Base-by-base conservation (phyloP, 768 basidiomycete species). In the Tephrocybe rancida region DNA sequence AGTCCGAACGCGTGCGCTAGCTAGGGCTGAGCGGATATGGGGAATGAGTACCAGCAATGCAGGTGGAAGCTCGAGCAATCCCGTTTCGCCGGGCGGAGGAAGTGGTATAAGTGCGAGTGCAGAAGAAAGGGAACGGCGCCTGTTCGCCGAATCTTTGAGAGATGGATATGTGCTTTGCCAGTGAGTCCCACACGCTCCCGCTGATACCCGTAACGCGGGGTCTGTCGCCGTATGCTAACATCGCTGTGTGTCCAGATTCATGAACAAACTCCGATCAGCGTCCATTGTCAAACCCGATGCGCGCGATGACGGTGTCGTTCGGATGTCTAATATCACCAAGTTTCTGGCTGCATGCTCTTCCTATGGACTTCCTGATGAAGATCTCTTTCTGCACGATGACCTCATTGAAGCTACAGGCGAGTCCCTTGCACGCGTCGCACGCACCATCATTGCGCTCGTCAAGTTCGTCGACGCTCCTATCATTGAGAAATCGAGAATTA, bases 81-180 rank as follows among this genome's bases (percentile, higher is more conserved):
- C 74, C 25, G 70, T 61, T 22, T 62, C 70, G 30, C 61, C 53
- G 3, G 60, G n/a, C n/a, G n/a, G 63, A 25, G 54, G 68, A 53
- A 67, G 64, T 37, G 73, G 78, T 19, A 55, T 77, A 16, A 76
- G 78, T 59, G 71, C 74, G 21, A 73, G 76, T 25, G 86, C 86
- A 30, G 91, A 90, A 70, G 91, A 92, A 58, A 77, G 86, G 62
- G 90, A 95, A 69, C 73, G 87, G 57, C 78, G 76, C 48, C 67
- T 83, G 27, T 96, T 95, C 62, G 75, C 78, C 29, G 90, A 94
- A 49, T 85, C 89, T 0, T 66, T 95, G 50, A 73, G 84, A 61
- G 94, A 96, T 72, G 94, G 94, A 1, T 88, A 86, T 67, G 82
- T 95, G 19, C 78, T 96, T 21, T 95, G 94, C 84, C 87, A 91